Conservation (phyloP, 2,329 filamentous ascomycete genomes). For the Exserohilum turcica region DNA sequence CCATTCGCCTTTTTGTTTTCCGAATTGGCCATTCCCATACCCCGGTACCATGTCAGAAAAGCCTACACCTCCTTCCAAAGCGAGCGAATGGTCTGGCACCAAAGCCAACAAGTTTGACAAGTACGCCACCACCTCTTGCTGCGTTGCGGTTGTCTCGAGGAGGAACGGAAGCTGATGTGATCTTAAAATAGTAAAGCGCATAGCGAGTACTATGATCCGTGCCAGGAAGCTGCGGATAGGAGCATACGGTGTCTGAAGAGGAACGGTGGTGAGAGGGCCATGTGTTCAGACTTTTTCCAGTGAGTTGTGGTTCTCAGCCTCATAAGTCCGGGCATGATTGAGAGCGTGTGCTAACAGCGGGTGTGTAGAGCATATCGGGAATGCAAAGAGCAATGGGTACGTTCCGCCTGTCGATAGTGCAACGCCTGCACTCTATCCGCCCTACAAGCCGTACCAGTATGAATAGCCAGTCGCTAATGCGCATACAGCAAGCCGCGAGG, state of each 20-base stretch:
- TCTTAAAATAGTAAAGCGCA: conserved; percentile 71
- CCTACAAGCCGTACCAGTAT: background rate
- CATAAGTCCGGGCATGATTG: no score
- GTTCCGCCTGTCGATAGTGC: conserved; percentile 33
- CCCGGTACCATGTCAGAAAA: conserved; percentile 14
- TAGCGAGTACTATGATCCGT: conserved; percentile 93
- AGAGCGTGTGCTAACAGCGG: background rate
- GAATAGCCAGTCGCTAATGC: conserved; percentile 4
- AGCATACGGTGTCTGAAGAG: conserved; percentile 88
- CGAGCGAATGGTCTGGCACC: conserved; percentile 29
- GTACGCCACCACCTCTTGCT: conserved; percentile 29
- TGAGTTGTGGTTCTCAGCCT: no score
- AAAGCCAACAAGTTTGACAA: conserved; percentile 49
- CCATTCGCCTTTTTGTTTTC: background rate
- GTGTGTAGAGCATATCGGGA: conserved; percentile 81
- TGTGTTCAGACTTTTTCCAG: conserved; percentile 97
- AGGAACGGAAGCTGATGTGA: conserved; percentile 10
- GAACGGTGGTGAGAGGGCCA: conserved; percentile 82
- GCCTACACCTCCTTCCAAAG: conserved; percentile 19
- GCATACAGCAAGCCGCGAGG: conserved; percentile 25
- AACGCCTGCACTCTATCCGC: background rate
- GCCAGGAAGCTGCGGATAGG: conserved; percentile 84
- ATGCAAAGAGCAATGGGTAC: conserved; percentile 93
- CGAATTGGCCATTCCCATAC: background rate
- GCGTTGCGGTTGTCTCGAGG: background rate